These are phyloP conservation scores for Argentina anserina DNA, from an alignment of 306 rosid species.

Conservation along the genomic window DNA sequence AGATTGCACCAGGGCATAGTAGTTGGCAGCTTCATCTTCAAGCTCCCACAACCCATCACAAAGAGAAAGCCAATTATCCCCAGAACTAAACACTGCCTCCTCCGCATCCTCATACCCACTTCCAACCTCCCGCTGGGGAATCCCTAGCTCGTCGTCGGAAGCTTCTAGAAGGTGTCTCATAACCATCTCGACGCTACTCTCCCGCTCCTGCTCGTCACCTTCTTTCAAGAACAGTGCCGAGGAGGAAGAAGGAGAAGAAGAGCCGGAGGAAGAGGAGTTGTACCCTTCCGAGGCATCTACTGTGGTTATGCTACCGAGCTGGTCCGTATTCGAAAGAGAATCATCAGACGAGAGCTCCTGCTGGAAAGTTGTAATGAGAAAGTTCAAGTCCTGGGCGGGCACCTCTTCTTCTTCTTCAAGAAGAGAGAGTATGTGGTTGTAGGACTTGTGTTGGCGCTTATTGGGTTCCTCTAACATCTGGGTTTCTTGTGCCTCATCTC, in stretches of 20 bases:
- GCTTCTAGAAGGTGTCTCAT: constrained; percentile 83
- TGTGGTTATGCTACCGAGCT: constrained; percentile 10
- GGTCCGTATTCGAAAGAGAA: constrained; percentile 19
- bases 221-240: constrained; percentile 14
- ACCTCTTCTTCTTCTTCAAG: constrained; percentile 76
- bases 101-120: constrained; percentile 16
- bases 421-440: constrained; percentile 60
- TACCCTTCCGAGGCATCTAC: constrained; percentile 3
- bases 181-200: constrained; percentile 42
- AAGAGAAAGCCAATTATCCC: constrained; percentile 32
- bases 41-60: constrained; percentile 71
- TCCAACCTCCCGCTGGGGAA: constrained; percentile 38
- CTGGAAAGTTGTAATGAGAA: constrained; percentile 63
- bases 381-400: constrained; percentile 48
- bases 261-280: constrained; percentile 9
- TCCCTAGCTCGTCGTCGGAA: constrained; percentile 90
- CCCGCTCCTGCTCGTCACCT: constrained; percentile 45
- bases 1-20: constrained; percentile 62
- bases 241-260: constrained; percentile 18
- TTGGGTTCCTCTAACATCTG: constrained; percentile 32
- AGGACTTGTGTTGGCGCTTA: constrained; percentile 62
- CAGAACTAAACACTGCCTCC: constrained; percentile 20
- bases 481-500: constrained; percentile 33
- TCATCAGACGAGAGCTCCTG: constrained; percentile 46
- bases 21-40: constrained; percentile 81